Conservation (phyloP, 768 basidiomycete species). For the Xerocomus brunneocitrinus region DNA sequence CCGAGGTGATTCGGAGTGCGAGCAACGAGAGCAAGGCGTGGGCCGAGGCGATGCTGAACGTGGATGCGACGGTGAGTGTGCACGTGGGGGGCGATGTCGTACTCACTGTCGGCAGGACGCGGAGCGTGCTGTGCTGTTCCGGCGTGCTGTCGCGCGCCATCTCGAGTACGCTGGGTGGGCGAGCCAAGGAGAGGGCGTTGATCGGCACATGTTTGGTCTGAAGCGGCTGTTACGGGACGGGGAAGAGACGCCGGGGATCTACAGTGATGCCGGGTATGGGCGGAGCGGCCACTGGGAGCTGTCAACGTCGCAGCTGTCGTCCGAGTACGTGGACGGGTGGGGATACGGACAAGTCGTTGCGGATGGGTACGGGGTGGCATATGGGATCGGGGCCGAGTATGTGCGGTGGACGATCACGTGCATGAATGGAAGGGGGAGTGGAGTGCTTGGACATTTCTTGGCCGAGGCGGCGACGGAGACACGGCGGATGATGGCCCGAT, state of each 20-base stretch:
- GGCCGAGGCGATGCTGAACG: conserved; percentile 84
- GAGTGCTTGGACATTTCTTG: conserved; percentile 61
- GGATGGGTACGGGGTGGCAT: conserved; percentile 89
- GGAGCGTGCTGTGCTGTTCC: conserved; percentile 63
- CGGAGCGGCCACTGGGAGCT: conserved; percentile 88
- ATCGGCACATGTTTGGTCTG: conserved; percentile 91
- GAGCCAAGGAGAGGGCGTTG: conserved; percentile 90
- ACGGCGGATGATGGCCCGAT: conserved; percentile 57
- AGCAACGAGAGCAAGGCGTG: conserved; percentile 81
- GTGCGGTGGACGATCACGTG: conserved; percentile 92
- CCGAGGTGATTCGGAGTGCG: conserved; percentile 89
- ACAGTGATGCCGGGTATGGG: conserved; percentile 64
- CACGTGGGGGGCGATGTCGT: not conserved
- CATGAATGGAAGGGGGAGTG: conserved; percentile 45
- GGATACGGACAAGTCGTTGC: conserved; percentile 96
- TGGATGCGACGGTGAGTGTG: conserved; percentile 41
- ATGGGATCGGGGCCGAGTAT: conserved; percentile 79
- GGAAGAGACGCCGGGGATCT: conserved; percentile 70
- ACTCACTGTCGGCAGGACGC: conserved; percentile 38
- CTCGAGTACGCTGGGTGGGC: conserved; percentile 87
- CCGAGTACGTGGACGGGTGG: conserved; percentile 86
- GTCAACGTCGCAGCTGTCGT: conserved; percentile 84
- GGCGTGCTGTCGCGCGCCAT: conserved; percentile 74
- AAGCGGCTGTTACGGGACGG: conserved; percentile 74
- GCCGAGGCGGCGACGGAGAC: conserved; percentile 79